Evolutionary conservation across 2,329 filamentous ascomycete species (phyloP), one percentile per base, ranked within the genome.

Genomic region (Polychaeton citri): DNA sequence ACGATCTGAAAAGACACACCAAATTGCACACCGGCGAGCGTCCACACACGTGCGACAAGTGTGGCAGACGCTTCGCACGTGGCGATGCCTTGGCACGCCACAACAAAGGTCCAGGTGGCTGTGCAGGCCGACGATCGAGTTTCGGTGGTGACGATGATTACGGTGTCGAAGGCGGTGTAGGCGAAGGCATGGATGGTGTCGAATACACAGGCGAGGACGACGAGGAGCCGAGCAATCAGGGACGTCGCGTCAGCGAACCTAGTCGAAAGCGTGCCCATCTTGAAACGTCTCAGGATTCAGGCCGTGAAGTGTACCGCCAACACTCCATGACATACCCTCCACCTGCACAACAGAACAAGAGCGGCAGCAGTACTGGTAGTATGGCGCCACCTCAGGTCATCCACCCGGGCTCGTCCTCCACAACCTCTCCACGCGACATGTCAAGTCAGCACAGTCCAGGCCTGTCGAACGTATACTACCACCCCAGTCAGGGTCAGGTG

Each of bases 21-120:
- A 98, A 98, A 62, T 72, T 98, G 16, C 90, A 98, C 55, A 96
- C 88, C 0, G 90, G 90, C 37, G 90, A 98, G 64, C 79, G 92
- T 52, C 87, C 87, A 9, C 90, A 98, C 51, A 81, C 90, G 7
- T 98, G 90, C 52, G 81, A 83, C 28, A 95, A 92, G 57, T 98
- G 90, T 57, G 85, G 92, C 46, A 76, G 90, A 42, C 84, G 87
- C 47, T 98, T 98, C 62, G 90, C 90, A 31, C 79, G 90, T 45
- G 90, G 90, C 9, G 90, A 98, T 66, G 90, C 90, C 18, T 64
- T 98, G 36, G 90, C 90, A 31, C 76, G 90, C 41, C 90, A 98
- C 57, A 93, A 84, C 55, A 96, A 96, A 61, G 90, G 90, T 21
- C 82, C 87, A 36, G 90, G 90, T 36, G 90, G 90, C 33, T 98